Conservation (phyloP, 176 grass and related monocot species). For the Lolium rigidum region DNA sequence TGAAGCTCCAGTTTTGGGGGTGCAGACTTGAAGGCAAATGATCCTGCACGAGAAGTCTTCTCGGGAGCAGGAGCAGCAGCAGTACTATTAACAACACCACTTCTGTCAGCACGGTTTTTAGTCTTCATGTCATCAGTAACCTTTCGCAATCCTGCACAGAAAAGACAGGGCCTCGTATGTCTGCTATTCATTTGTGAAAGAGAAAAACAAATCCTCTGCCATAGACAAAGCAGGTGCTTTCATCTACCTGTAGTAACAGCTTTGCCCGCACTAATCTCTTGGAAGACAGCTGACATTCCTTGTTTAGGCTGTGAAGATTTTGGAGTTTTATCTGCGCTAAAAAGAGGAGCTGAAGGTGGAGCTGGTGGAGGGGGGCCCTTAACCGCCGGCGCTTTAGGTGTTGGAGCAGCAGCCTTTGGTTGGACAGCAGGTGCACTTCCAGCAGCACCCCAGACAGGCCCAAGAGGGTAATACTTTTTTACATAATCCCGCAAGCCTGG, state of each 20-base stretch:
- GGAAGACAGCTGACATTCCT: constrained; percentile 95
- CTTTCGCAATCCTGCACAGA: constrained; percentile 75
- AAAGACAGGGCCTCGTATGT: constrained; percentile 23
- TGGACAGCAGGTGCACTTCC: constrained; percentile 50
- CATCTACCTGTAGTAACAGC: constrained; percentile 72
- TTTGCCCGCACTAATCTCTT: constrained; percentile 86
- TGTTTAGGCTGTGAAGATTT: constrained; percentile 66
- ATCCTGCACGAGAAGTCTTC: constrained; percentile 60
- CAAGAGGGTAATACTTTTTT: constrained; percentile 89
- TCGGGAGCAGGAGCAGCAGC: constrained; percentile 48
- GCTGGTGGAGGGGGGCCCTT: constrained; percentile 71
- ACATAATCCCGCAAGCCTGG: constrained; percentile 90
- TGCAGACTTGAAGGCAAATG: constrained; percentile 71
- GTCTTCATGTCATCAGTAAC: constrained; percentile 95
- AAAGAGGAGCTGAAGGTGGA: constrained; percentile 67
- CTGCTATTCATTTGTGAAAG: neutral
- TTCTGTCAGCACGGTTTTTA: constrained; percentile 88
- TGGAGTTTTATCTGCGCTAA: constrained; percentile 56
- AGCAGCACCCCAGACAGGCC: constrained; percentile 72
- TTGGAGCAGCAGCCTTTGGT: constrained; percentile 60
- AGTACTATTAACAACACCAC: constrained; percentile 59
- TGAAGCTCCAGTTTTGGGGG: constrained; percentile 96
- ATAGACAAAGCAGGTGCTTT: constrained; percentile 24
- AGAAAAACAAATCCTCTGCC: constrained; percentile 18
- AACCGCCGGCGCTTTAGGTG: constrained; percentile 56